These are phyloP conservation scores for Cordyceps pruinosa DNA, from an alignment of 2,329 filamentous ascomycete genomes.

Conservation along the genomic window DNA sequence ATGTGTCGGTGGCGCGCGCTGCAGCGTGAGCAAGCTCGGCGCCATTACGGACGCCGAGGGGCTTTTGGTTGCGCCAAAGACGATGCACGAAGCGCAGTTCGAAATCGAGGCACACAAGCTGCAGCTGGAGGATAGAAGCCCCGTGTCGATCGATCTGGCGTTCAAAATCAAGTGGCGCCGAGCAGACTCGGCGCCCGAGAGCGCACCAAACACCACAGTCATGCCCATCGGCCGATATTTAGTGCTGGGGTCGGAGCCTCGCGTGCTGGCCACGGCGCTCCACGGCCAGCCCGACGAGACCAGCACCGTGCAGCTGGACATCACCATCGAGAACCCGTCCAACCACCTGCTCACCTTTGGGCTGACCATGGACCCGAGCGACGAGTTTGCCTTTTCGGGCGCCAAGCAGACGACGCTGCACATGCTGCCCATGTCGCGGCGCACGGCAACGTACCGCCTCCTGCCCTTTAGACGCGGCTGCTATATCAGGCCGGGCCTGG, in stretches of 20 bases:
- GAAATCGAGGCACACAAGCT: conserved; percentile 67
- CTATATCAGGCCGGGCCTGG: conserved; percentile 67
- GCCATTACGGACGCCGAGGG: conserved; percentile 33
- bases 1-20: conserved; percentile 56
- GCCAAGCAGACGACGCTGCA: conserved; percentile 75
- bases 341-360: conserved; percentile 93
- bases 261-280: conserved; percentile 61
- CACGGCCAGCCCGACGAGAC: conserved; percentile 31
- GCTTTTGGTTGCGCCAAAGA: conserved; percentile 53
- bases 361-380: conserved; percentile 82
- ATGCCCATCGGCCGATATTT: conserved; percentile 74
- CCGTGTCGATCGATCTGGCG: conserved; percentile 66
- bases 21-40: conserved; percentile 37
- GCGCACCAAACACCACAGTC: conserved; percentile 51
- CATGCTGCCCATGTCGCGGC: conserved; percentile 72
- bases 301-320: conserved; percentile 39
- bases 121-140: conserved; percentile 73
- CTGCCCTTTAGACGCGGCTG: conserved; percentile 57
- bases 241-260: conserved; percentile 76
- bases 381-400: conserved; percentile 89
- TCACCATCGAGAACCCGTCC: conserved; percentile 86
- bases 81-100: conserved; percentile 66
- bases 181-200: conserved; percentile 25
- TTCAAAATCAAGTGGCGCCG: conserved; percentile 75
- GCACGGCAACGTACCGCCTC: conserved; percentile 66